phyloP scores from a whole-genome alignment of 169 alveolate species.

The Eimeria sp. region DNA sequence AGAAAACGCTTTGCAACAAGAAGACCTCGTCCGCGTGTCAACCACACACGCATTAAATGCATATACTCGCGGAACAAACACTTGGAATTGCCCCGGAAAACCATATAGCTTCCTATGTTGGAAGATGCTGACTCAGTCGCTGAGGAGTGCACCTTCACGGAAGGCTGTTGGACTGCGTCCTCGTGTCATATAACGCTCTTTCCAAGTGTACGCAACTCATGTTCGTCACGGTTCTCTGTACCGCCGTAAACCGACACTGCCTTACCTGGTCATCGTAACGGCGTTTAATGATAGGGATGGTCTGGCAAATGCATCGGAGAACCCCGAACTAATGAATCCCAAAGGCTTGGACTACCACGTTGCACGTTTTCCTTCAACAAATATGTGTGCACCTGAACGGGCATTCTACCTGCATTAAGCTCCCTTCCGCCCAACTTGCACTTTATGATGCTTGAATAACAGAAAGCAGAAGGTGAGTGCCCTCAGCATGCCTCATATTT shows the following conservation, averaged over 20 bases:
- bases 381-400: background rate
- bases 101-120: too few relatives aligned
- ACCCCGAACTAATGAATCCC: background rate
- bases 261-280: too few relatives aligned
- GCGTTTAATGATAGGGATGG: too few relatives aligned
- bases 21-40: background rate
- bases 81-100: background rate
- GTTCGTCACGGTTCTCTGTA: background rate
- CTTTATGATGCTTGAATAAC: background rate
- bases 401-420: too few relatives aligned
- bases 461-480: background rate
- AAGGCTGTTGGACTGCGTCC: background rate
- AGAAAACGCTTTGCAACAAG: background rate
- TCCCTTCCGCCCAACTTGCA: background rate
- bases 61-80: background rate
- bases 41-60: background rate
- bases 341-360: background rate
- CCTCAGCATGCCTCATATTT: background rate
- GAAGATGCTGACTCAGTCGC: background rate
- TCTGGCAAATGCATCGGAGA: too few relatives aligned
- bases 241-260: too few relatives aligned
- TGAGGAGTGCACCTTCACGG: background rate
- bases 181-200: background rate
- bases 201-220: too few relatives aligned
- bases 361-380: background rate